Base-by-base conservation (phyloP, 192 early-diverging fungal species). In the Ambispora gerdemannii region DNA sequence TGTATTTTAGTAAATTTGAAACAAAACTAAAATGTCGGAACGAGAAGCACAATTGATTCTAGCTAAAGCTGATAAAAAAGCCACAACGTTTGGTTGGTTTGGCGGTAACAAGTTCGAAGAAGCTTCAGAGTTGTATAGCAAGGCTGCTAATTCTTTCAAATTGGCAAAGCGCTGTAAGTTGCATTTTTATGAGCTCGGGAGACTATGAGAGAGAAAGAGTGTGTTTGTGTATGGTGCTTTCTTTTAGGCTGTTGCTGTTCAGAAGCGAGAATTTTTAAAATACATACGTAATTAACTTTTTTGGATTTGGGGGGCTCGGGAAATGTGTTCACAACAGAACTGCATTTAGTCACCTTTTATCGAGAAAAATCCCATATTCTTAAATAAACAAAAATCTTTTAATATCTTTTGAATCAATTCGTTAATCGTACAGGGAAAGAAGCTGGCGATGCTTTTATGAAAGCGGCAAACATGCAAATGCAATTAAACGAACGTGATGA, bases 141-240 rank as follows among this genome's bases (percentile, higher is more conserved):
- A 91, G 72, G 97, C 97, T 4, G 93, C 86, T 38, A 98, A 97
- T 79, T 85, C 88, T 63, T 99, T 93, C 86, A 97, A 96, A 79
- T 77, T 97, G 24, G 87, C 87, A 58, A 93, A 96, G 77, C 84
- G 91, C 82, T 93, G 93, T 92, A 80, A 73, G 84, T 75, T n/a
- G n/a, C n/a, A n/a, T n/a, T n/a, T n/a, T n/a, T n/a, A n/a, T n/a
- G n/a, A n/a, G n/a, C n/a, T n/a, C n/a, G n/a, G n/a, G n/a, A n/a
- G n/a, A n/a, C n/a, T n/a, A n/a, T n/a, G n/a, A n/a, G n/a, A n/a
- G n/a, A n/a, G n/a, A n/a, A n/a, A n/a, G n/a, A n/a, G n/a, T n/a
- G n/a, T n/a, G n/a, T n/a, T n/a, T n/a, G n/a, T n/a, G n/a, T n/a
- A n/a, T n/a, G n/a, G n/a, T n/a, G n/a, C n/a, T n/a, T n/a, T n/a